Evolutionary conservation across 805 yeast species (phyloP), one percentile per base, ranked within the genome.

Genomic region (Scheffersomyces amazonensis): DNA sequence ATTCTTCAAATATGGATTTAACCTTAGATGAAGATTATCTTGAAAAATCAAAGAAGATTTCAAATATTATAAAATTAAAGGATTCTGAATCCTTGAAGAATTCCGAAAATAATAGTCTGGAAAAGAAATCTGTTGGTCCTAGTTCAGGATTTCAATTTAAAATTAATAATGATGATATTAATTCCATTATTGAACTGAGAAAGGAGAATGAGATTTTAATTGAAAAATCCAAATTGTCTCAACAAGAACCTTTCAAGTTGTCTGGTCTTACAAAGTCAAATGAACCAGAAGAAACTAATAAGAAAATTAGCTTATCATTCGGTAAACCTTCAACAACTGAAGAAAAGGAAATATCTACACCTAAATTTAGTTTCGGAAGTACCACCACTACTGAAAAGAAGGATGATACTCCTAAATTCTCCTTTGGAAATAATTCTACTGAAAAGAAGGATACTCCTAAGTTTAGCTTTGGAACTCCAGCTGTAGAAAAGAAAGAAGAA

Each of bases 61-160:
- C 67, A 1, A 53, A 54, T 37, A 41, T 59, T 9, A 60, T 66
- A 31, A 63, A 62, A 39, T 40, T 66, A 11, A 66, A 64, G 32
- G 62, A 56, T 16, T 29, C 35, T 7, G 36, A 34, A n/a, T 27
- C 30, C 5, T 5, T 27, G 5, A 27, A 27, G n/a, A 5, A 31
- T 36, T 19, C 9, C 15, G 20, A 35, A 21, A 32, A 16, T 5
- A 34, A 40, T 10, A 15, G 22, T 6, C 36, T 22, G 21, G 25
- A 21, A 7, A 35, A 27, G 1, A 48, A 45, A 16, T 31, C 34
- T 2, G 12, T 43, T 4, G 53, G 54, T 16, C 73, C 73, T 21
- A 64, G 69, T 31, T 52, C 61, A 2, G 72, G 69, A 1, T 67
- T 67, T 50, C 53, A 62, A 25, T 66, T 67, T 39, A 51, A 56